Evolutionary conservation across 2,329 filamentous ascomycete genomes (phyloP), one percentile per base, ranked within the genome.

Genomic region (Tolypocladium endophyticum): DNA sequence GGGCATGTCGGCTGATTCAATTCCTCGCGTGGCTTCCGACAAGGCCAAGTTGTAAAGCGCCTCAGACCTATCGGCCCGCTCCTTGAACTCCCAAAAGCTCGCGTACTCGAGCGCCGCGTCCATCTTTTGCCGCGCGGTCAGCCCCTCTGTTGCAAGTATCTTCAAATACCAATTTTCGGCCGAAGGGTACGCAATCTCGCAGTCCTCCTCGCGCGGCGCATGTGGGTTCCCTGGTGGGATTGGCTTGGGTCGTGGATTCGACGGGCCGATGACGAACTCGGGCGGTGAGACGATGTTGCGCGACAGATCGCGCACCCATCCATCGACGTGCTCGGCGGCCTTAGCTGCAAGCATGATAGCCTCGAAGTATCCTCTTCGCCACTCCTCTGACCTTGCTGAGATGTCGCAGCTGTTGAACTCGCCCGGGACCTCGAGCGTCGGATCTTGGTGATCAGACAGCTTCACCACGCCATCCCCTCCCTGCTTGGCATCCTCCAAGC

Each of bases 311-410:
- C 81, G 79, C 20, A 95, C 79, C 81, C 87, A 91, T 55, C 88
- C 88, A 64, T 96, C 90, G 30, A 95, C 76, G 65, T 92, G 85
- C 73, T 97, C 92, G 5, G 91, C 86, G 0, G 87, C 85, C 64
- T 84, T 84, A 0, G 88, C 92, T 61, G 85, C 84, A 14, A 87
- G 81, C 84, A 97, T 90, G 55, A 97, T 75, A 3, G 87, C 82
- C 68, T 95, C 86, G 68, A 88, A 92, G 73, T 97, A 97, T 1
- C 91, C 92, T 59, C 90, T 81, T 67, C 88, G 80, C 93, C 92
- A 97, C 56, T 87, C 80, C 72, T 95, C 90, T 63, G 86, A 87
- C 77, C 92, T 96, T 8, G 75, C 80, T 1, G 83, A 83, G 59
- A 94, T 77, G 70, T 96, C 90, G 64, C 84, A 85, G 0, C 84